Conservation (phyloP, 768 basidiomycete species). For the Lanmaoa rubissima region DNA sequence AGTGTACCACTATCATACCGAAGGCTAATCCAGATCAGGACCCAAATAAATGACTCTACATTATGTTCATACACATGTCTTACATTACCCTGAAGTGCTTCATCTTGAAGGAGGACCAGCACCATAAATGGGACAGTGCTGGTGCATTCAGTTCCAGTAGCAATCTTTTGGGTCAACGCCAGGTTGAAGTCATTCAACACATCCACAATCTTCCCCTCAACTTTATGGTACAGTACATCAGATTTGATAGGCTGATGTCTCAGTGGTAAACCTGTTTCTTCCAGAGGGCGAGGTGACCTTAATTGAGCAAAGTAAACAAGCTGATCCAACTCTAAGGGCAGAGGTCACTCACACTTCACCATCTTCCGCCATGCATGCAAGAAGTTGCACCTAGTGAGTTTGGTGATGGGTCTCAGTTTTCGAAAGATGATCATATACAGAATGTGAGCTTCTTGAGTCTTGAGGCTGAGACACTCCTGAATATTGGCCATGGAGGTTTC, state of each 20-base stretch:
- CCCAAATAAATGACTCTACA: no score
- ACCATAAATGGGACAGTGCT: no score
- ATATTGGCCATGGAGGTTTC: not conserved
- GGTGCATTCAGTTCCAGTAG: no score
- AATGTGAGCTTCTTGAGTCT: not conserved
- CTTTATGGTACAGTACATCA: not conserved
- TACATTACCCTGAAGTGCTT: no score
- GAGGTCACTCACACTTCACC: not conserved
- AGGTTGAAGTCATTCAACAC: slow-evolving; percentile 1
- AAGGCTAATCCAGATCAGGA: no score
- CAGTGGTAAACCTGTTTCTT: not conserved
- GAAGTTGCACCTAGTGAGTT: not conserved
- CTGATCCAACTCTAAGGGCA: not conserved
- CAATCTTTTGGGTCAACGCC: not conserved
- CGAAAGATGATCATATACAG: not conserved
- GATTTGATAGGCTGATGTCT: slow-evolving; percentile 1
- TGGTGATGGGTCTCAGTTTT: not conserved
- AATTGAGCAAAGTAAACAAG: no score
- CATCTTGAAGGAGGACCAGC: no score
- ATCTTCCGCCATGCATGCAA: not conserved
- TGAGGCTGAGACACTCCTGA: not conserved
- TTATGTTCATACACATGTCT: no score
- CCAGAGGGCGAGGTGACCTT: not conserved
- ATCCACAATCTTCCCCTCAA: not conserved
- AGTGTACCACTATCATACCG: not conserved